Conservation (phyloP, 441 rosid species). For the Gossypium armourianum region DNA sequence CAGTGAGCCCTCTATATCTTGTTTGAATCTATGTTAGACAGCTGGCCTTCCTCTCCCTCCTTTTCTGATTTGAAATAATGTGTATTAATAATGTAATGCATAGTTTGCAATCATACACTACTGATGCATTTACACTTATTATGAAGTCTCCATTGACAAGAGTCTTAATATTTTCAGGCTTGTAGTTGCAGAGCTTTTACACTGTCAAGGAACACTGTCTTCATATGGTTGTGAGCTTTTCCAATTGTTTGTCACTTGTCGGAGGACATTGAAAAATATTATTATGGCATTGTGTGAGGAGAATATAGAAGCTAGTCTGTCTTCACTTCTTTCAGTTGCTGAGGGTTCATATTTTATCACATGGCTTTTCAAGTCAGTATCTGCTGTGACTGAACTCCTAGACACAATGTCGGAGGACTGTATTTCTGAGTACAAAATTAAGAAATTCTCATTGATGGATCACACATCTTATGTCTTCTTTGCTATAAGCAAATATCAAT, state of each 20-base stretch:
- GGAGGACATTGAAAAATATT: constrained; percentile 58
- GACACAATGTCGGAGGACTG: constrained; percentile 24
- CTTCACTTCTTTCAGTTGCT: constrained; percentile 29
- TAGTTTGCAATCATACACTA: not conserved
- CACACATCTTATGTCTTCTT: constrained; percentile 59
- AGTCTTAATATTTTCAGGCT: constrained; percentile 32
- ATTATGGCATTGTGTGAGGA: constrained; percentile 39
- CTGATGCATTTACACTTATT: constrained; percentile 16
- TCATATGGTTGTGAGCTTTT: constrained; percentile 32
- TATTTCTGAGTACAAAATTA: constrained; percentile 24
- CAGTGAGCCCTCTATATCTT: constrained; percentile 35
- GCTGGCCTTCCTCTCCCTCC: not conserved
- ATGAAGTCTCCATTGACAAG: constrained; percentile 13
- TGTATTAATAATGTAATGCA: not conserved
- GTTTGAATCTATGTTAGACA: not conserved
- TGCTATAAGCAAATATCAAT: constrained; percentile 40
- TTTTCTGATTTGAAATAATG: not conserved
- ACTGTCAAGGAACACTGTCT: constrained; percentile 27
- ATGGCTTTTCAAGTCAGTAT: constrained; percentile 71
- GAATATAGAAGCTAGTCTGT: constrained; percentile 25
- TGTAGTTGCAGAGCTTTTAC: constrained; percentile 32
- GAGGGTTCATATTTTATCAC: constrained; percentile 35
- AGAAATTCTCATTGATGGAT: constrained; percentile 57
- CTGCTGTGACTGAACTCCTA: constrained; percentile 35
- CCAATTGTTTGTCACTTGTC: constrained; percentile 54